Conservation (phyloP, 805 yeast species). For the Wickerhamomyces rabaulensis region DNA sequence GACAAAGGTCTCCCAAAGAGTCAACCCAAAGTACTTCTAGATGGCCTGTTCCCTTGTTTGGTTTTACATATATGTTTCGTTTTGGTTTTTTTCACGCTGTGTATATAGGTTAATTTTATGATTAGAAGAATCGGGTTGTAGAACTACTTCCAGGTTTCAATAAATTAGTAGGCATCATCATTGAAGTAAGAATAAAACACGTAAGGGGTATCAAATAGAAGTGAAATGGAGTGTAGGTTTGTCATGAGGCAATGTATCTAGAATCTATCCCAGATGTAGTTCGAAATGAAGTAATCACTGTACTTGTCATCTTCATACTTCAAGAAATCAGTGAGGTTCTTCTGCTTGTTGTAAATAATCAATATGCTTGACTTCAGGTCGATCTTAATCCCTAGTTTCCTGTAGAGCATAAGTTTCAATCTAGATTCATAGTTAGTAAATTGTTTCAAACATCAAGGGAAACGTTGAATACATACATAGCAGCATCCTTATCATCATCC, state of each 20-base stretch:
- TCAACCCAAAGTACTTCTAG: constrained; percentile 50
- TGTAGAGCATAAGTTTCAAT: constrained; percentile 54
- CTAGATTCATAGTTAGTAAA: constrained; percentile 6
- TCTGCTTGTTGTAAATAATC: constrained; percentile 43
- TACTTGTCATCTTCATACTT: constrained; percentile 46
- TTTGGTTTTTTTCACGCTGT: constrained; percentile 6
- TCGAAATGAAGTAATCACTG: constrained; percentile 65
- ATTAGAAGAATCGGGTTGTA: neutral
- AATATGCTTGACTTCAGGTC: constrained; percentile 39
- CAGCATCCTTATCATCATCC: constrained; percentile 37
- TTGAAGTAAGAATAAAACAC: neutral
- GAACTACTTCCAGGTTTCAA: neutral
- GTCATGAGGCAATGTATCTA: constrained; percentile 7
- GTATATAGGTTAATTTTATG: constrained; percentile 10
- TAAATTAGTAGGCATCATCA: neutral
- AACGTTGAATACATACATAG: constrained; percentile 18
- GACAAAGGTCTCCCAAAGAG: constrained; percentile 80
- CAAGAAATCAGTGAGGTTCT: constrained; percentile 42
- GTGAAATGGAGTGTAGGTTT: neutral
- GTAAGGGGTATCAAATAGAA: neutral
- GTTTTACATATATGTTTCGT: neutral
- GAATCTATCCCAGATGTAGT: constrained; percentile 72
- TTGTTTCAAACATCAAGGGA: too few species aligned
- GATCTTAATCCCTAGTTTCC: constrained; percentile 52
- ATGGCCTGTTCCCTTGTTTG: neutral